Percentiles rank a stretch among this genome's conserved stretches.
Evolutionary conservation across 768 basidiomycete species (phyloP).

Genomic region (Russula foetens): DNA sequence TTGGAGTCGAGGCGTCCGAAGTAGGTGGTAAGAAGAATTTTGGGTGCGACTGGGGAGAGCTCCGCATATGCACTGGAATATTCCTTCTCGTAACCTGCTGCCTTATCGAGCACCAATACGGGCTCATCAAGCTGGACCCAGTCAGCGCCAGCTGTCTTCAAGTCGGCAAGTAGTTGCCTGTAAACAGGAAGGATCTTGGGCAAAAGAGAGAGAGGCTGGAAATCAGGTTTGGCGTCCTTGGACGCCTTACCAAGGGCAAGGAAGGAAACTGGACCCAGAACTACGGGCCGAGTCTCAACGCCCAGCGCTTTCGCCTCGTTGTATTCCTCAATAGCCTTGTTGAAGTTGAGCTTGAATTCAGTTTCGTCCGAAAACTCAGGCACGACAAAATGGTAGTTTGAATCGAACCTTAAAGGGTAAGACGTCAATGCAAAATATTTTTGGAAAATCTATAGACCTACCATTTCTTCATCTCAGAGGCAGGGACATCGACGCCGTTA

Average conservation of each 20-base stretch:
- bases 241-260: conserved; percentile 87
- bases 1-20: conserved; percentile 95
- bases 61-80: conserved; percentile 75
- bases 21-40: conserved; percentile 93
- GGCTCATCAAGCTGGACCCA: conserved; percentile 98
- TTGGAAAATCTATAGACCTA: conserved; percentile 31
- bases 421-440: neutral
- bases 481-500: conserved; percentile 90
- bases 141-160: conserved; percentile 89
- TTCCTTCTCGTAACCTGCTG: conserved; percentile 66
- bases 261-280: conserved; percentile 94
- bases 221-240: conserved; percentile 74
- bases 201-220: conserved; percentile 88
- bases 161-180: conserved; percentile 78
- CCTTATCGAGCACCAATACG: conserved; percentile 85
- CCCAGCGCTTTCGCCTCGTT: conserved; percentile 90
- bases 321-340: conserved; percentile 92
- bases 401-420: conserved; percentile 69
- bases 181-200: conserved; percentile 87
- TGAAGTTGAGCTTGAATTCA: conserved; percentile 91
- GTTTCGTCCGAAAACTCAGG: conserved; percentile 88
- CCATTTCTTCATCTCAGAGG: conserved; percentile 99
- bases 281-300: conserved; percentile 85
- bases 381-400: conserved; percentile 98
- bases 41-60: conserved; percentile 75